Percentiles rank a stretch among this genome's conserved stretches.
These are phyloP conservation scores for Mangifera indica DNA, from an alignment of 345 rosid species.

Conservation along the genomic window DNA sequence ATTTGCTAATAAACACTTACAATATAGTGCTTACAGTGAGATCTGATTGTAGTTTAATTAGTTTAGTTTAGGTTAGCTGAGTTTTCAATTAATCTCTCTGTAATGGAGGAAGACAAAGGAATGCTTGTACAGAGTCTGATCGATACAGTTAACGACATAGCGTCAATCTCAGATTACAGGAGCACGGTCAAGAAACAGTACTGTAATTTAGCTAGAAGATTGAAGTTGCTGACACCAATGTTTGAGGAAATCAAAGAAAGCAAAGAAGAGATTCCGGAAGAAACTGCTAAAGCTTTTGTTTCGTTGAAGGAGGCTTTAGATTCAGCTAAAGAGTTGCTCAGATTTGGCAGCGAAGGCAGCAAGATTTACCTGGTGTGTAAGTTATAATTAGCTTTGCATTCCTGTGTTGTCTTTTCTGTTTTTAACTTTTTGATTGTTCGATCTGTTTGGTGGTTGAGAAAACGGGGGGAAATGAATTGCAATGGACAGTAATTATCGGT, in stretches of 20 bases:
- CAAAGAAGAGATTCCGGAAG: slow-evolving; percentile 38
- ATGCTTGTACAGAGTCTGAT: slow-evolving; percentile 18
- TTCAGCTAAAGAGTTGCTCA: slow-evolving; percentile 49
- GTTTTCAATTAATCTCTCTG: background rate
- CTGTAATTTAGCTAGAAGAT: slow-evolving; percentile 51
- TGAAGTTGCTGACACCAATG: slow-evolving; percentile 57
- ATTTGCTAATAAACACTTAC: background rate
- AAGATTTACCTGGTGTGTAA: slow-evolving; percentile 87
- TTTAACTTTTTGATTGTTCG: slow-evolving; percentile 18
- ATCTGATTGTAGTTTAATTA: slow-evolving; percentile 11
- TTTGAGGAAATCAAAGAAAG: slow-evolving; percentile 56
- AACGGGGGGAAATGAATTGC: background rate
- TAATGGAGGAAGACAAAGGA: slow-evolving; percentile 17
- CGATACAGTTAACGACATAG: slow-evolving; percentile 11
- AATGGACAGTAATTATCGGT: background rate
- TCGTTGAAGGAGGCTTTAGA: slow-evolving; percentile 34
- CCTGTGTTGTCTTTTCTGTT: background rate
- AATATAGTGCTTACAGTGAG: slow-evolving; percentile 2
- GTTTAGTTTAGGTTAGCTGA: background rate
- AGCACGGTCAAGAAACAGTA: slow-evolving; percentile 51
- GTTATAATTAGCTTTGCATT: slow-evolving; percentile 9
- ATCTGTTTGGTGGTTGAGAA: slow-evolving; percentile 43
- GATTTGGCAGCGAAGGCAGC: slow-evolving; percentile 77
- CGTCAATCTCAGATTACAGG: slow-evolving; percentile 44
- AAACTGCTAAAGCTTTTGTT: slow-evolving; percentile 32